Evolutionary conservation across 768 basidiomycete genomes (phyloP).

Genomic region (Leccinum uliginosum): DNA sequence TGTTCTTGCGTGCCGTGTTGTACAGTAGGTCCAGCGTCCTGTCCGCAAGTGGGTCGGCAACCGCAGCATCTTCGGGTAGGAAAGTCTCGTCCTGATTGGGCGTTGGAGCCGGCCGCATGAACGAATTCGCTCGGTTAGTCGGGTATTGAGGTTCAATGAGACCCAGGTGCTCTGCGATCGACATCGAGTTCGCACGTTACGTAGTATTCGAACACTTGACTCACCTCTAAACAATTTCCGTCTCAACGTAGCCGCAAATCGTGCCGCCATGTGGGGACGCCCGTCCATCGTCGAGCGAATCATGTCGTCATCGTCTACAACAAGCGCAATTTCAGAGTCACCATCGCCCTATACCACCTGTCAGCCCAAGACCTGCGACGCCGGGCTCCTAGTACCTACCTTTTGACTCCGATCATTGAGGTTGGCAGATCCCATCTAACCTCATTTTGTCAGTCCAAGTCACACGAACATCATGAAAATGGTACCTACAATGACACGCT

Average conservation of each 20-base stretch:
- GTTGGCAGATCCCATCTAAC: slow-evolving; percentile 90
- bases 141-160: slow-evolving; percentile 69
- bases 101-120: slow-evolving; percentile 78
- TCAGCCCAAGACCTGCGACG: slow-evolving; percentile 4
- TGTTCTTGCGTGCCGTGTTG: slow-evolving; percentile 71
- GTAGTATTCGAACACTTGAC: slow-evolving; percentile 4
- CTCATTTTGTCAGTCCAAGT: slow-evolving; percentile 1
- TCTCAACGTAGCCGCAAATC: slow-evolving; percentile 81
- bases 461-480: background rate
- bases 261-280: slow-evolving; percentile 60
- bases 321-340: slow-evolving; percentile 90
- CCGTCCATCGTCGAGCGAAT: slow-evolving; percentile 79
- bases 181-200: slow-evolving; percentile 3
- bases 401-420: slow-evolving; percentile 84
- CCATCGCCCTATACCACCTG: slow-evolving; percentile 66
- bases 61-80: slow-evolving; percentile 54
- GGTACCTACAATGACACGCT: slow-evolving; percentile 72
- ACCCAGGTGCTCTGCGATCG: slow-evolving; percentile 72
- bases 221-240: slow-evolving; percentile 79
- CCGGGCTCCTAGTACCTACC: slow-evolving; percentile 30
- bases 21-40: slow-evolving; percentile 56
- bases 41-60: slow-evolving; percentile 78
- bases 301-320: slow-evolving; percentile 85
- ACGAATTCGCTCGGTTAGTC: slow-evolving; percentile 39
- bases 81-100: slow-evolving; percentile 65